A percentile compares a stretch with the other conserved stretches of the same genome.
Evolutionary conservation across 1,139 yeast species (phyloP).

Genomic region (Kodamaea arcana): DNA sequence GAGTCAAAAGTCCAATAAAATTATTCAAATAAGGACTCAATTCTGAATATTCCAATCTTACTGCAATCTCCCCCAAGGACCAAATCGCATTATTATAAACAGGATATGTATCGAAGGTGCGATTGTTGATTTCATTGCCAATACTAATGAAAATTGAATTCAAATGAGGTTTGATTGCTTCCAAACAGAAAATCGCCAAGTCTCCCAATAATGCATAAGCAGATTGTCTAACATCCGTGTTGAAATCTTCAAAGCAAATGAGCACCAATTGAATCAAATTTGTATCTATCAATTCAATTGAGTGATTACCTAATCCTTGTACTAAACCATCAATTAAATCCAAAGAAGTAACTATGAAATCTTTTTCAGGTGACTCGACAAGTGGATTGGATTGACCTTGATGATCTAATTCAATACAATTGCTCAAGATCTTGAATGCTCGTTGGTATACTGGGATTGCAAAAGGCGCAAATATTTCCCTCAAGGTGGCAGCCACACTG

Average conservation of each 20-base stretch:
- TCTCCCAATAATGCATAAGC: constrained; percentile 92
- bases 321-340: constrained; percentile 89
- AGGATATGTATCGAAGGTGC: constrained; percentile 51
- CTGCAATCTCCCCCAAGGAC: constrained; percentile 84
- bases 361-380: constrained; percentile 82
- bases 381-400: constrained; percentile 63
- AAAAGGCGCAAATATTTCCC: constrained; percentile 81
- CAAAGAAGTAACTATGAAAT: constrained; percentile 81
- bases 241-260: constrained; percentile 71
- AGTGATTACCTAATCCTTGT: constrained; percentile 75
- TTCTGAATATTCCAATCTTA: constrained; percentile 50
- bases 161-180: constrained; percentile 54
- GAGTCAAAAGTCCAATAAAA: constrained; percentile 59
- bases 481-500: constrained; percentile 81
- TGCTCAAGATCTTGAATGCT: constrained; percentile 63
- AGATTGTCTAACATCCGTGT: constrained; percentile 85
- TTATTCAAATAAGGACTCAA: constrained; percentile 60
- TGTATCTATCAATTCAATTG: constrained; percentile 51
- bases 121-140: constrained; percentile 61
- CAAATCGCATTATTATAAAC: constrained; percentile 88
- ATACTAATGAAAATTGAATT: constrained; percentile 58
- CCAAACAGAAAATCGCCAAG: constrained; percentile 62
- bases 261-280: constrained; percentile 63
- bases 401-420: constrained; percentile 65
- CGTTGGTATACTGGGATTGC: constrained; percentile 87